Base-by-base conservation (phyloP, 148 eudicot genomes). In the Chenopodium suecicum region DNA sequence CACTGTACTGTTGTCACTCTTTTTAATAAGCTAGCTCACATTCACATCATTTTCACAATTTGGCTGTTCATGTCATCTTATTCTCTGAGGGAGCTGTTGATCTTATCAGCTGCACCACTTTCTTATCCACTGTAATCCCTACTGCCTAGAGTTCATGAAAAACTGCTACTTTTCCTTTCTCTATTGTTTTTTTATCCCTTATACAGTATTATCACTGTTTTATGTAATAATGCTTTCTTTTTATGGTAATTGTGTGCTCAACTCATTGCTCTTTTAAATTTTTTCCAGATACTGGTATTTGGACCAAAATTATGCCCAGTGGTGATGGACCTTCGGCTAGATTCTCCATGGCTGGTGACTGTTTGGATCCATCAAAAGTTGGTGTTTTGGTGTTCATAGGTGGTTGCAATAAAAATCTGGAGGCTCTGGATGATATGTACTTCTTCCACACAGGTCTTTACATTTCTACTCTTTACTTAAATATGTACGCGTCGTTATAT, bases 271-370 rank as follows among this genome's bases (percentile, higher is more conserved):
- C 14, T 65, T 34, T 52, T 74, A 52, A 23, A n/a, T 80, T 58
- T 27, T 76, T 22, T 73, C 82, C 82, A 96, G 99, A 92, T 31
- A 88, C 87, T 79, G 90, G 94, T 74, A 74, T 82, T 32, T 96
- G 99, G 98, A 88, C 91, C 76, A 89, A 90, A 86, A 85, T 92
- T 70, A 78, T 83, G 70, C 83, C 92, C n/a, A 78, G 77, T 65
- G 98, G 99, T 14, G 89, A 88, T 80, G 90, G 95, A 22, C 99
- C 98, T 76, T 96, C 97, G 84, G 91, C 97, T 58, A 88, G 99
- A 89, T 96, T 94, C 84, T 94, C 98, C 66, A 90, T 96, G 98
- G 90, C 97, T 70, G 99, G 93, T 46, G 97, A 94, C 80, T 85
- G 92, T 88, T 87, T 96, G 85, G 91, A 94, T 87, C 99, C 99